Conservation (phyloP, 2,329 filamentous ascomycete genomes). For the Aspergillus quadricinctus region DNA sequence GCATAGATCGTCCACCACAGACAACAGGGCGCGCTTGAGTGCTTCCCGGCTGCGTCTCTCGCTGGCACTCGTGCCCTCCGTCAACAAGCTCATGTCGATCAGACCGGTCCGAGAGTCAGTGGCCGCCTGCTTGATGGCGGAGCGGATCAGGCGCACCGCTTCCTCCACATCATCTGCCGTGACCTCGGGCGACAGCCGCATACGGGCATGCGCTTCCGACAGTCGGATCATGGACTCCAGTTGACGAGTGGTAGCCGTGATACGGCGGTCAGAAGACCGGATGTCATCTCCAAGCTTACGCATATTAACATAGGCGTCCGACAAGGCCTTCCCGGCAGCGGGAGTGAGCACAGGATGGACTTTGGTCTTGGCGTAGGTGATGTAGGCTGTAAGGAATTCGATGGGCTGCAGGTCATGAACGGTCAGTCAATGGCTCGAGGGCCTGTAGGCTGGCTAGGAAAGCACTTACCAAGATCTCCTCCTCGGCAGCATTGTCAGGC, state of each 20-base stretch:
- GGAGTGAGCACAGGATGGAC: constrained; percentile 78
- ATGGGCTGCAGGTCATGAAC: constrained; percentile 58
- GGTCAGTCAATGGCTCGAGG: constrained; percentile 3
- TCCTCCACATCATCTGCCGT: constrained; percentile 80
- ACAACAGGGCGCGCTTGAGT: constrained; percentile 73
- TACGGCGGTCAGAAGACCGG: constrained; percentile 85
- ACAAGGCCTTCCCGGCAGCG: constrained; percentile 76
- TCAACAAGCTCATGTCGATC: constrained; percentile 94
- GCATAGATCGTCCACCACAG: constrained; percentile 75
- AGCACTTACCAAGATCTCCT: constrained; percentile 72
- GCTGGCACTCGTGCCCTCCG: constrained; percentile 86
- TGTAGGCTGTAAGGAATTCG: constrained; percentile 94
- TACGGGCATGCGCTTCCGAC: constrained; percentile 93
- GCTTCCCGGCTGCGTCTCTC: constrained; percentile 80
- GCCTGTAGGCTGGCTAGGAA: not conserved
- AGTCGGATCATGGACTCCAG: constrained; percentile 98
- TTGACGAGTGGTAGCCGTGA: constrained; percentile 95
- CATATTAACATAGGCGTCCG: constrained; percentile 88
- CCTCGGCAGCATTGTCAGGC: constrained; percentile 71
- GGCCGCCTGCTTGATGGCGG: constrained; percentile 92
- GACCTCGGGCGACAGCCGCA: constrained; percentile 77
- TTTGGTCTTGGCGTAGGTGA: constrained; percentile 87
- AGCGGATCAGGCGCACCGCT: constrained; percentile 87
- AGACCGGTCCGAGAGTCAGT: constrained; percentile 85
- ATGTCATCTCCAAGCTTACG: constrained; percentile 86